Percentiles rank a stretch among this genome's conserved stretches.
These are phyloP conservation scores for Diplodia sapinea DNA, from an alignment of 2,329 filamentous ascomycete genomes.

Conservation along the genomic window DNA sequence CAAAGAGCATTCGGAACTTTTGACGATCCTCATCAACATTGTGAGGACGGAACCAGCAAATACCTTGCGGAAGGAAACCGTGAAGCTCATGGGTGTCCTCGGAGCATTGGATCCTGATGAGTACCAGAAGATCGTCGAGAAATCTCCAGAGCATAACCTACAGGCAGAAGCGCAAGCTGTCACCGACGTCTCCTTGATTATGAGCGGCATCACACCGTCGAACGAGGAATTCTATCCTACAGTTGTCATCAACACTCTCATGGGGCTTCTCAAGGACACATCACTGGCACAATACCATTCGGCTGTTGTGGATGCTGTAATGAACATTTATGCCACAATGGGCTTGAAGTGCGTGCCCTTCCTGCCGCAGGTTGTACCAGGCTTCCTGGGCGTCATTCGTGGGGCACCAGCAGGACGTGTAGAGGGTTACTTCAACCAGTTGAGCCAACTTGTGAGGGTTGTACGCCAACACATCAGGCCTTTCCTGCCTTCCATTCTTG, in stretches of 20 bases:
- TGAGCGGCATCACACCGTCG: conserved; percentile 94
- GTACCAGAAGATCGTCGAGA: conserved; percentile 92
- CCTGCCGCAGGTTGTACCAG: conserved; percentile 90
- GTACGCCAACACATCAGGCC: conserved; percentile 95
- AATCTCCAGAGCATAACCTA: conserved; percentile 79
- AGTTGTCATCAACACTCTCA: conserved; percentile 92
- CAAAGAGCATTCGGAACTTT: conserved; percentile 88
- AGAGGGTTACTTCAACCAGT: conserved; percentile 96
- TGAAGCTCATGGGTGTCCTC: conserved; percentile 93
- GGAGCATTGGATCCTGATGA: conserved; percentile 96
- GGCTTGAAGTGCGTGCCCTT: conserved; percentile 96
- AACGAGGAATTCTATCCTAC: conserved; percentile 99
- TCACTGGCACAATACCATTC: conserved; percentile 92
- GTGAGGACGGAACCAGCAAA: conserved; percentile 91
- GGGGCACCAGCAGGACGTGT: conserved; percentile 77
- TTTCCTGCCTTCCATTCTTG: conserved; percentile 84
- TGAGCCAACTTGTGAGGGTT: conserved; percentile 90
- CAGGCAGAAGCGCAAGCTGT: conserved; percentile 70
- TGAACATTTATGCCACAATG: conserved; percentile 97
- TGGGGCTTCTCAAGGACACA: conserved; percentile 88
- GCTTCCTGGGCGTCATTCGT: conserved; percentile 87
- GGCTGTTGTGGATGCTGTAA: conserved; percentile 93
- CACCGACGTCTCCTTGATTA: conserved; percentile 96
- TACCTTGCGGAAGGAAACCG: conserved; percentile 86
- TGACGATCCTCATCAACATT: conserved; percentile 91